Base-by-base conservation (phyloP, 2,329 filamentous ascomycete species). In the Stemphylium lycopersici region DNA sequence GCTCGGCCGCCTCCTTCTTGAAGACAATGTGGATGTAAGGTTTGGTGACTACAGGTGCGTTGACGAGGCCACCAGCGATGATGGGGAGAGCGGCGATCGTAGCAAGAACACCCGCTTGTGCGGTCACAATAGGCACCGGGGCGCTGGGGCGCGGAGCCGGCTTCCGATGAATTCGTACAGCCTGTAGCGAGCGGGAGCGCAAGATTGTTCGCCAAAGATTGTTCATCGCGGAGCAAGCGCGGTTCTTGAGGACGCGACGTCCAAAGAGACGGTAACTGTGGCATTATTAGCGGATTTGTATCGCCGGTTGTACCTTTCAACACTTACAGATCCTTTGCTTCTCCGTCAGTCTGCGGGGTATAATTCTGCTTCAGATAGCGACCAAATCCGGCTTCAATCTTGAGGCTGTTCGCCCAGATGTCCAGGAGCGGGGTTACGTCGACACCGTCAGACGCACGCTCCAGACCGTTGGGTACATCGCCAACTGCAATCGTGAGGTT, bases 251-350 rank as follows among this genome's bases (percentile, higher is more conserved):
- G 3, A 72, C 65, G 8, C 48, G 55, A 20, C 66, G 62, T 5
- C 70, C 70, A 40, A 71, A 69, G 40, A 73, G 62, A 29, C 70
- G 66, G 44, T 72, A 71, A 1, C 66, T 70, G 24, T 3, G n/a
- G 29, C 8, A 36, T 7, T 8, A n/a, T 48, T 11, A 52, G 49
- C 18, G n/a, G 6, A 18, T 22, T 16, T 10, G 15, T 63, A n/a
- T 11, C 10, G 4, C 10, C 22, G 57, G 31, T 41, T 13, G 13
- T 13, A 13, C 29, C 6, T 24, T 18, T 3, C 13, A 24, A 31
- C 1, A 62, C 66, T 60, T 52, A 69, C 66, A 73, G 48, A 37
- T 73, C 70, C 48, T 71, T 73, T 6, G 66, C 64, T 29, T 73
- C 69, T 2, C 66, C 68, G 36, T 73, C 69, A 5, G n/a, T n/a